phyloP scores from a whole-genome alignment of 805 yeast species.

The Saccharomycopsis fermentans region DNA sequence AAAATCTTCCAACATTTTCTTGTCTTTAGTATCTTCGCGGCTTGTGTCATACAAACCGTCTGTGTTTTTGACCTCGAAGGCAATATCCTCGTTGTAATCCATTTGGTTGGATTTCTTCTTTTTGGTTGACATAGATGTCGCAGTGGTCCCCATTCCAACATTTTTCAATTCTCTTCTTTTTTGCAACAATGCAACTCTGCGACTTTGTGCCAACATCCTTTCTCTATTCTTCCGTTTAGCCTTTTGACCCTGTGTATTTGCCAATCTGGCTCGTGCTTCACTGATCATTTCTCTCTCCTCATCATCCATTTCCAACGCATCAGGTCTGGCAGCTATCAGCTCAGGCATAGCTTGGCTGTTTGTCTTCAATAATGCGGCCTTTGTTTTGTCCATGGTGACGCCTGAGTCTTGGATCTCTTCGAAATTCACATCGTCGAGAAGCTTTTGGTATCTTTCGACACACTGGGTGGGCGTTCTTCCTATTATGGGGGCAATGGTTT shows the following conservation, averaged over 20 bases:
- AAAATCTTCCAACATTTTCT: constrained; percentile 31
- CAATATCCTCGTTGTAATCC: constrained; percentile 78
- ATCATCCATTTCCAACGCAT: constrained; percentile 68
- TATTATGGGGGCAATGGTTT: constrained; percentile 71
- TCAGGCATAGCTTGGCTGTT: constrained; percentile 46
- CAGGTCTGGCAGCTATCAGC: constrained; percentile 72
- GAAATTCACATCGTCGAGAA: constrained; percentile 44
- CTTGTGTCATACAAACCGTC: constrained; percentile 59
- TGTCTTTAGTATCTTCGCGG: constrained; percentile 43
- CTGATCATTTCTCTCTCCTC: constrained; percentile 86
- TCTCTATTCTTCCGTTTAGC: constrained; percentile 87
- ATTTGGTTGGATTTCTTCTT: constrained; percentile 51
- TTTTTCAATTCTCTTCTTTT: constrained; percentile 73
- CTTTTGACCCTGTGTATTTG: constrained; percentile 90
- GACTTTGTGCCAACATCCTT: constrained; percentile 67
- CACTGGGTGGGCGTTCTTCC: constrained; percentile 84
- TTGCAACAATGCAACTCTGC: constrained; percentile 64
- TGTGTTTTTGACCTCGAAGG: constrained; percentile 62
- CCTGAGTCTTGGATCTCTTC: constrained; percentile 21
- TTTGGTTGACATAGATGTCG: constrained; percentile 25
- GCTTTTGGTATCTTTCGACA: constrained; percentile 69
- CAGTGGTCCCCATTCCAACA: constrained; percentile 49
- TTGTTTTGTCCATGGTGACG: not conserved
- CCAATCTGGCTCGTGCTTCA: constrained; percentile 88
- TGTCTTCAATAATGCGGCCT: constrained; percentile 5